Percentiles rank a stretch among this genome's conserved stretches.
Evolutionary conservation across 2,329 filamentous ascomycete genomes (phyloP).

Genomic region (Chaetomium sp.): DNA sequence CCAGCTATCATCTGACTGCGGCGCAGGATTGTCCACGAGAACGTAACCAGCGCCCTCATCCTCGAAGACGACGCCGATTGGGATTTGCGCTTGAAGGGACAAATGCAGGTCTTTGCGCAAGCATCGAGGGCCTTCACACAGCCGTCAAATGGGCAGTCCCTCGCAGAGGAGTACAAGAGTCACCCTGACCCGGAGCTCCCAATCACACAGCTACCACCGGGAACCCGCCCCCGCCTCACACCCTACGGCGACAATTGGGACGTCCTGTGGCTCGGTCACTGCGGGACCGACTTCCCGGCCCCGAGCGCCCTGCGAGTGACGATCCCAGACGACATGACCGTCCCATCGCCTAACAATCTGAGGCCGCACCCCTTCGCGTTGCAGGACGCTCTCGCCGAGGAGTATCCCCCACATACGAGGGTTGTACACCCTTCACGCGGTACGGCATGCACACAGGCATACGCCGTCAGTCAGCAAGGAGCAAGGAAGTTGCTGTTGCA

Average conservation of each 20-base stretch:
- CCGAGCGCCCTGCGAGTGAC: conserved; percentile 21
- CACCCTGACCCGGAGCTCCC: conserved; percentile 16
- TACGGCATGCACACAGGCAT: conserved; percentile 44
- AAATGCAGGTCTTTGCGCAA: conserved; percentile 48
- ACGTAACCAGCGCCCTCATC: conserved; percentile 52
- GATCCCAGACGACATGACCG: conserved; percentile 41
- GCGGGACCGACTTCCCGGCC: conserved; percentile 43
- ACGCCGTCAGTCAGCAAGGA: conserved; percentile 49
- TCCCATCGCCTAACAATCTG: conserved; percentile 41
- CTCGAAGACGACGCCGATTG: conserved; percentile 62
- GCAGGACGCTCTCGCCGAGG: conserved; percentile 32
- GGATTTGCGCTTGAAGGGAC: conserved; percentile 54
- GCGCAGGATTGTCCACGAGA: conserved; percentile 47
- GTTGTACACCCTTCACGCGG: conserved; percentile 48
- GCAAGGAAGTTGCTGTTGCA: conserved; percentile 48
- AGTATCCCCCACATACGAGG: conserved; percentile 47
- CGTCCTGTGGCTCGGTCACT: conserved; percentile 56
- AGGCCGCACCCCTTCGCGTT: conserved; percentile 44
- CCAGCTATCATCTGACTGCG: background rate
- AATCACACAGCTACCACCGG: background rate
- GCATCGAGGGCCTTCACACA: conserved; percentile 43
- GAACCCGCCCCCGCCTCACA: conserved; percentile 34
- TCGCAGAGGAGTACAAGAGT: background rate
- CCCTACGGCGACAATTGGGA: conserved; percentile 57
- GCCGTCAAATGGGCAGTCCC: conserved; percentile 28